Base-by-base conservation (phyloP, 257 asterid genomes). In the Ajuga chamaepitys region DNA sequence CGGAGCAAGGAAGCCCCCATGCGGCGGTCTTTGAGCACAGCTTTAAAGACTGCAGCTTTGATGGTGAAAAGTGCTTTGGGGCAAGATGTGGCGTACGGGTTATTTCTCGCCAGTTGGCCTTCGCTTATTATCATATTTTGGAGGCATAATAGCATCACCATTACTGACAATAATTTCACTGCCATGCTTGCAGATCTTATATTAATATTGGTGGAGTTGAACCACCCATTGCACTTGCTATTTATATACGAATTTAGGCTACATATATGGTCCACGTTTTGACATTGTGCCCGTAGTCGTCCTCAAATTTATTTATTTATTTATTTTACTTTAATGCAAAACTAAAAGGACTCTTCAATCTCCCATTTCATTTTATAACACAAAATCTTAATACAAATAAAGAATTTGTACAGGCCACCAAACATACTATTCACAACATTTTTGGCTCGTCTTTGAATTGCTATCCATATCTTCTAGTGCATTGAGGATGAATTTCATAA, bases 1-100 rank as follows among this genome's bases (percentile, higher is more conserved):
- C 95, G 95, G 5, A 86, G 88, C 51, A 86, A 70, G 1, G 88
- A 84, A 10, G 91, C 88, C 2, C 80, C 95, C 81, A 84, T 78
- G 69, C 95, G 91, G 14, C 64, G 84, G 54, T 86, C 95, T 59
- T 78, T 80, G 11, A 40, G 41, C 4, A 84, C 74, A 8, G 85
- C 84, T 16, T 28, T 71, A 1, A 42, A 35, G 17, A 84, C 86
- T 0, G 47, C 70, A 3, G 53, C 38, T 66, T 67, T 76, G 55
- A 86, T 80, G 30, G 78, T 82, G 70, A 67, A 24, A 35, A 78
- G 81, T 54, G 91, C 91, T 40, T 3, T 58, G 0, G 95, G 88
- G 58, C 95, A 86, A 3, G 83, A 72, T 25, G 34, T 38, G 0
- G 74, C 62, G 71, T 86, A 86, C 70, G 76, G 77, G 16, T 73